Evolutionary conservation across 2,329 filamentous ascomycete species (phyloP).

Genomic region (Claviceps sorghi): DNA sequence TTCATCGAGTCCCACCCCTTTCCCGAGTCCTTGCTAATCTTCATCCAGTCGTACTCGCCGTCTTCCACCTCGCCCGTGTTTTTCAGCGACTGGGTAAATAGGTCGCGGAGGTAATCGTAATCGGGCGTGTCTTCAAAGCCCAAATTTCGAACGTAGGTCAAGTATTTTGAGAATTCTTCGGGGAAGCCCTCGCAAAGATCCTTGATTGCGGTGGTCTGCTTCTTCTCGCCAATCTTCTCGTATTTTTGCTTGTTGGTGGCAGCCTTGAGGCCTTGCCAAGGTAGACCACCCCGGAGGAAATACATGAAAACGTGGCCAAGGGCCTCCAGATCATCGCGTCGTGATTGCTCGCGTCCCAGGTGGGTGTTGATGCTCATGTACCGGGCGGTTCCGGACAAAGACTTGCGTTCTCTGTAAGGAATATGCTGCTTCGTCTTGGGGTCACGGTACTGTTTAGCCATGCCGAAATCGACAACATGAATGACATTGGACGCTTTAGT

Average conservation of each 20-base stretch:
- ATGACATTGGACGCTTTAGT: slow-evolving; percentile 96
- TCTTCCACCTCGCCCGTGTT: slow-evolving; percentile 90
- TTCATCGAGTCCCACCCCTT: slow-evolving; percentile 73
- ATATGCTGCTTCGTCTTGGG: slow-evolving; percentile 99
- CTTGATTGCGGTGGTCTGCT: slow-evolving; percentile 94
- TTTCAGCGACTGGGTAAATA: slow-evolving; percentile 93
- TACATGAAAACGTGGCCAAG: slow-evolving; percentile 64
- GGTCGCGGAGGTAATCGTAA: slow-evolving; percentile 91
- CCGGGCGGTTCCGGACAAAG: slow-evolving; percentile 84
- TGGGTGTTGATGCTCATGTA: slow-evolving; percentile 99
- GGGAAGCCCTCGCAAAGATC: slow-evolving; percentile 94
- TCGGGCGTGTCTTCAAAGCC: slow-evolving; percentile 97
- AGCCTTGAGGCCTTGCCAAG: slow-evolving; percentile 61
- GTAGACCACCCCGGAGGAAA: slow-evolving; percentile 55
- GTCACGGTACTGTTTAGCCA: slow-evolving; percentile 98
- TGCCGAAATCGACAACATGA: slow-evolving; percentile 96
- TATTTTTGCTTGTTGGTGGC: slow-evolving; percentile 91
- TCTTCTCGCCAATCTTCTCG: slow-evolving; percentile 99
- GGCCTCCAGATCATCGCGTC: slow-evolving; percentile 89
- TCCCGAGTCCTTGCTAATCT: slow-evolving; percentile 67
- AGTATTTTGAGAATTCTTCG: slow-evolving; percentile 94
- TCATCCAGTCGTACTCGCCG: slow-evolving; percentile 99
- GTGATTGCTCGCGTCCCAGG: slow-evolving; percentile 86
- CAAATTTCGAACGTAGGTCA: slow-evolving; percentile 92
- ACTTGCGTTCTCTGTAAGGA: slow-evolving; percentile 92